Evolutionary conservation across 2,329 filamentous ascomycete genomes (phyloP).

Genomic region (Trichoderma sp.): DNA sequence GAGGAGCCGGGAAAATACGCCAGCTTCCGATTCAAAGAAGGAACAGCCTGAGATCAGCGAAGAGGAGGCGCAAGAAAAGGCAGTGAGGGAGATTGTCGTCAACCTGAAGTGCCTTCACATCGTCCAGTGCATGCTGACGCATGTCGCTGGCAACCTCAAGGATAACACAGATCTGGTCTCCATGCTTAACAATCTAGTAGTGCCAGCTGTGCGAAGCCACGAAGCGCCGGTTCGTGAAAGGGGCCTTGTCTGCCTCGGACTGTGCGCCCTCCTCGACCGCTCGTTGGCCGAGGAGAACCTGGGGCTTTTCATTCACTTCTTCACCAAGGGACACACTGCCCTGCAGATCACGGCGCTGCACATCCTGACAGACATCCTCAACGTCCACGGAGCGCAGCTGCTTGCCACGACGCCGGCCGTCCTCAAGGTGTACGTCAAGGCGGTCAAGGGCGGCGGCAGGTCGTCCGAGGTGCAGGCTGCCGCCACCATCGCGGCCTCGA

Average conservation of each 20-base stretch:
- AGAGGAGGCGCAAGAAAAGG: constrained; percentile 71
- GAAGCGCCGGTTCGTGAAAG: constrained; percentile 91
- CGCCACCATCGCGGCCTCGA: constrained; percentile 79
- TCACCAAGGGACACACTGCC: constrained; percentile 85
- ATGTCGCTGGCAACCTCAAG: constrained; percentile 84
- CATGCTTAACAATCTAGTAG: constrained; percentile 97
- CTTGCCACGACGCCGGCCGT: constrained; percentile 68
- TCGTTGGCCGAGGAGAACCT: constrained; percentile 91
- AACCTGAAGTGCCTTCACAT: constrained; percentile 99
- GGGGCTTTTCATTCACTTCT: constrained; percentile 92
- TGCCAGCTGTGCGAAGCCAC: constrained; percentile 90
- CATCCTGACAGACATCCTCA: constrained; percentile 89
- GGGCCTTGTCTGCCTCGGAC: constrained; percentile 83
- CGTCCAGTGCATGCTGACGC: constrained; percentile 94
- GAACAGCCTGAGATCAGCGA: constrained; percentile 53
- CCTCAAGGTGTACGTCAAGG: constrained; percentile 82
- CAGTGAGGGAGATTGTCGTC: constrained; percentile 87
- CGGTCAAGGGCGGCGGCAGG: constrained; percentile 71
- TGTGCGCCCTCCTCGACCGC: constrained; percentile 89
- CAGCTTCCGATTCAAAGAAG: constrained; percentile 50
- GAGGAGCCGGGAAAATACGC: constrained; percentile 67
- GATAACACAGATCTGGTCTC: constrained; percentile 88
- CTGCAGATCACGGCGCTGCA: constrained; percentile 89
- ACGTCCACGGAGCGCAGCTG: constrained; percentile 81
- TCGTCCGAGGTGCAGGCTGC: constrained; percentile 76